Percentiles rank a stretch among this genome's conserved stretches.
Conservation (phyloP, 2,329 filamentous ascomycete genomes). For the Colletotrichum ledebouriae region DNA sequence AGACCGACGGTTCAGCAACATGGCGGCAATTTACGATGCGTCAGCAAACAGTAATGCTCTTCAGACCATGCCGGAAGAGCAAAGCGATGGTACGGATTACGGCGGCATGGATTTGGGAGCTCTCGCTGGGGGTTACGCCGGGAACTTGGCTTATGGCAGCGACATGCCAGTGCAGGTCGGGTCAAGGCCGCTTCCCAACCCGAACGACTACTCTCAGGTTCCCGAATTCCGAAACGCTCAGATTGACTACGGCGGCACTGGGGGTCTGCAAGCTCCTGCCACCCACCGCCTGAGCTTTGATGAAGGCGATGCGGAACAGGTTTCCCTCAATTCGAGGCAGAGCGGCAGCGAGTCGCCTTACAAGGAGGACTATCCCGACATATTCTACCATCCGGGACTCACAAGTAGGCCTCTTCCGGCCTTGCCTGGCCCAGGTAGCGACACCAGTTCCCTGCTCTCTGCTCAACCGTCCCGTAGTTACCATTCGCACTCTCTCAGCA, state of each 20-base stretch:
- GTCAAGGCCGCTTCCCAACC: conserved; percentile 63
- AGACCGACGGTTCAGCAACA: conserved; percentile 71
- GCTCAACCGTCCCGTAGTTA: conserved; percentile 54
- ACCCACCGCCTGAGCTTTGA: conserved; percentile 87
- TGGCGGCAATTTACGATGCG: conserved; percentile 61
- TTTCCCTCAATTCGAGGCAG: conserved; percentile 67
- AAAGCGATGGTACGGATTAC: conserved; percentile 80
- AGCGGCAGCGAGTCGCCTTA: conserved; percentile 75
- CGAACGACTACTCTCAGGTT: conserved; percentile 54
- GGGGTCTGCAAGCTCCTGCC: conserved; percentile 83
- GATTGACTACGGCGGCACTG: conserved; percentile 91
- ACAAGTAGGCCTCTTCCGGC: conserved; percentile 74
- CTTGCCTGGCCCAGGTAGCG: conserved; percentile 72
- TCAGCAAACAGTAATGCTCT: conserved; percentile 55
- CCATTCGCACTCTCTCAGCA: conserved; percentile 63
- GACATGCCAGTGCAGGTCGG: conserved; percentile 59
- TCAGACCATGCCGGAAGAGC: conserved; percentile 64
- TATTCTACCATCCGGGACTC: conserved; percentile 93
- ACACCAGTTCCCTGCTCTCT: conserved; percentile 67
- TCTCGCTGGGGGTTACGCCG: conserved; percentile 78
- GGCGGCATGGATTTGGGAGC: conserved; percentile 79
- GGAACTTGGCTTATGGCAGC: conserved; percentile 64
- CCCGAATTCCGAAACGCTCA: conserved; percentile 71
- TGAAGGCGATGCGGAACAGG: conserved; percentile 89
- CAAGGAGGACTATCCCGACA: conserved; percentile 84